phyloP scores from a whole-genome alignment of 1,284 basidiomycete species.

The Microbotryum intermedium region DNA sequence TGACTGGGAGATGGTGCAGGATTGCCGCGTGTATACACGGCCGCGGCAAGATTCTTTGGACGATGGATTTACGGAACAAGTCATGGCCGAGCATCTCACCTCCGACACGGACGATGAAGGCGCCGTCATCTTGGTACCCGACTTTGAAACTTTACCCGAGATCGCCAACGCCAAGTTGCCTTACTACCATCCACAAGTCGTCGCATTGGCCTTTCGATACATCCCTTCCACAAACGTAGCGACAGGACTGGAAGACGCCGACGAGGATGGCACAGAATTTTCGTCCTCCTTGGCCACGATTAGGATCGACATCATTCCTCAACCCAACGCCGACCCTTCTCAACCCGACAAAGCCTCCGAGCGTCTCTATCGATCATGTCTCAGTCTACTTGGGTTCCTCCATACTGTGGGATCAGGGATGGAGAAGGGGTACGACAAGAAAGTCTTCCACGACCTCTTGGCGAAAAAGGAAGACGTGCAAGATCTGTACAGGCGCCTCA shows the following conservation, averaged over 20 bases:
- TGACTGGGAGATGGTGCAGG: constrained; percentile 59
- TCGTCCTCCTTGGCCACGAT: constrained; percentile 33
- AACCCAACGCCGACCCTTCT: constrained; percentile 38
- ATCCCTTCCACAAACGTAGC: constrained; percentile 31
- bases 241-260: no score
- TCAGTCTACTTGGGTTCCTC: constrained; percentile 69
- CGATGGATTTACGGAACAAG: no score
- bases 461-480: constrained; percentile 72
- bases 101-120: constrained; percentile 27
- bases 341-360: constrained; percentile 45
- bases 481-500: constrained; percentile 77
- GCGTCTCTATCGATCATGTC: constrained; percentile 67
- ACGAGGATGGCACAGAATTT: background rate
- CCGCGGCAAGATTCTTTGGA: constrained; percentile 16
- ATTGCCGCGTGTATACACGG: constrained; percentile 55
- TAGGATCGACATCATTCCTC: constrained; percentile 48
- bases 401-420: constrained; percentile 79
- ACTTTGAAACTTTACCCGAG: constrained; percentile 40
- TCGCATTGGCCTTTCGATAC: constrained; percentile 64
- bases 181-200: constrained; percentile 69
- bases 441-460: constrained; percentile 73
- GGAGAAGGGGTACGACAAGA: constrained; percentile 70
- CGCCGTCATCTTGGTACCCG: constrained; percentile 56
- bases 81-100: no score
- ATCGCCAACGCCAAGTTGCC: constrained; percentile 46